phyloP scores from a whole-genome alignment of 129 eudicot genomes.

The Ambrosia artemisiifolia region DNA sequence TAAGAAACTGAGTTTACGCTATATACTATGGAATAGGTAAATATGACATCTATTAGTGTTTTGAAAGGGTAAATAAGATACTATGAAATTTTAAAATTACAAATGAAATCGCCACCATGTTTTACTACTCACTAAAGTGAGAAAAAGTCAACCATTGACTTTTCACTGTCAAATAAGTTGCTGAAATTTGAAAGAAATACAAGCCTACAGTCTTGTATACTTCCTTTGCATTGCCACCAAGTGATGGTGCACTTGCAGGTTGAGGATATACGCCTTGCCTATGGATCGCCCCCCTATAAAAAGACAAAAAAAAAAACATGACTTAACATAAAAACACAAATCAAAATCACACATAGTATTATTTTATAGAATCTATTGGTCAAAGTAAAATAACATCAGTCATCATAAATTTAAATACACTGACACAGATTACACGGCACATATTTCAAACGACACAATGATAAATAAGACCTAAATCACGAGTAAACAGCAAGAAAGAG shows the following conservation, averaged over 20 bases:
- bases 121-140: neutral
- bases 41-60: neutral
- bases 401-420: too few relatives aligned
- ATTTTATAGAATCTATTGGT: neutral
- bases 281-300: constrained; percentile 66
- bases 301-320: neutral
- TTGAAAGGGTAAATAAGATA: neutral
- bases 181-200: neutral
- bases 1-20: constrained; percentile 2
- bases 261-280: constrained; percentile 98
- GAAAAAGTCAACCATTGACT: constrained; percentile 5
- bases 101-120: neutral
- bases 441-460: too few relatives aligned
- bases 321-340: neutral
- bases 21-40: neutral
- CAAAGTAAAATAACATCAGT: too few relatives aligned
- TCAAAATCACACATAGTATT: constrained; percentile 1
- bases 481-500: too few relatives aligned
- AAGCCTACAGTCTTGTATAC: constrained; percentile 46
- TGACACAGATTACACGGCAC: too few relatives aligned
- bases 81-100: neutral
- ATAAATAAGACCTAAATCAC: too few relatives aligned
- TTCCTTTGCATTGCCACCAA: constrained; percentile 80
- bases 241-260: constrained; percentile 63
- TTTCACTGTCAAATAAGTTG: neutral